Evolutionary conservation across 805 yeast genomes (phyloP).

Genomic region (Candida gorgasii): DNA sequence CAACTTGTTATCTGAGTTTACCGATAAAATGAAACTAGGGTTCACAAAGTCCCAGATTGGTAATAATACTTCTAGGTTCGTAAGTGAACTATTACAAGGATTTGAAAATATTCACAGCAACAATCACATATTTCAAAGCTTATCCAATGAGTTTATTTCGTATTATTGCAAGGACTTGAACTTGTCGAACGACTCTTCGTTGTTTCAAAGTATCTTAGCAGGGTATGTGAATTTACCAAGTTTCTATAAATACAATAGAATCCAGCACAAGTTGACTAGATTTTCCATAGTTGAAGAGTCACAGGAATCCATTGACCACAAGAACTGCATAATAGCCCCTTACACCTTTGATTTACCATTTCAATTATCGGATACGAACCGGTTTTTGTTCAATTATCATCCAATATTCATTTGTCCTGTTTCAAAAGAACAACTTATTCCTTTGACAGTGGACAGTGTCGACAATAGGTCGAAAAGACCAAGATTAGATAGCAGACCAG

Average conservation of each 20-base stretch:
- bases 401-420: slow-evolving; percentile 49
- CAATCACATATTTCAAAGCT: slow-evolving; percentile 31
- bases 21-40: slow-evolving; percentile 24
- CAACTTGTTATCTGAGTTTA: slow-evolving; percentile 22
- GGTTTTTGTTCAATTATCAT: slow-evolving; percentile 42
- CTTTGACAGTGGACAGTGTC: slow-evolving; percentile 25
- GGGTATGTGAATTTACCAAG: slow-evolving; percentile 44
- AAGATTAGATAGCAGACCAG: slow-evolving; percentile 10
- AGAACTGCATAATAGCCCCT: slow-evolving; percentile 17
- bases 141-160: slow-evolving; percentile 42
- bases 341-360: slow-evolving; percentile 39
- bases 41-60: slow-evolving; percentile 16
- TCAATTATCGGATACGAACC: slow-evolving; percentile 40
- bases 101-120: slow-evolving; percentile 30
- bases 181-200: slow-evolving; percentile 40
- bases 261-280: slow-evolving; percentile 32
- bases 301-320: background rate
- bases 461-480: slow-evolving; percentile 22
- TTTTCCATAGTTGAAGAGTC: slow-evolving; percentile 3
- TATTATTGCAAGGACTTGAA: slow-evolving; percentile 38
- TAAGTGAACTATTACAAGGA: slow-evolving; percentile 30
- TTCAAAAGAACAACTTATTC: slow-evolving; percentile 43
- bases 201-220: slow-evolving; percentile 41
- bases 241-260: slow-evolving; percentile 41
- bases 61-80: slow-evolving; percentile 27